phyloP scores from a whole-genome alignment of 163 green algal species.

The Volvox carteri region DNA sequence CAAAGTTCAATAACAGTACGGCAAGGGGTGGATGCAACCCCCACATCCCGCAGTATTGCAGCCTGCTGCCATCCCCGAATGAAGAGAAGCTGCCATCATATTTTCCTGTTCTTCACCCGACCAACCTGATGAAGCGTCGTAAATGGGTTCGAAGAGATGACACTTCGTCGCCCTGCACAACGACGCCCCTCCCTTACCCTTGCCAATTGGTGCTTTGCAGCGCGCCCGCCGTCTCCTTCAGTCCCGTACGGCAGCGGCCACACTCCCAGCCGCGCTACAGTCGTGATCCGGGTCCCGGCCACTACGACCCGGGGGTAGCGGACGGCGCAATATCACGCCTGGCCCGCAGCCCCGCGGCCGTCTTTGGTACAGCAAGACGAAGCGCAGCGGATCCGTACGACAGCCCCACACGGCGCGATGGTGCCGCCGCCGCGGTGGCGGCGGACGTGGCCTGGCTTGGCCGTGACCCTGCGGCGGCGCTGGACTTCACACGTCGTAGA shows the following conservation, averaged over 20 bases:
- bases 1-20: too few species aligned
- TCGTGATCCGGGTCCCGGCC: slow-evolving; percentile 43
- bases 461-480: slow-evolving; percentile 10
- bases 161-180: too few species aligned
- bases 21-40: too few species aligned
- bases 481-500: slow-evolving; percentile 26
- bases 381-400: background rate
- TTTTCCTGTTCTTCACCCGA: too few species aligned
- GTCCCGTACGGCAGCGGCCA: background rate
- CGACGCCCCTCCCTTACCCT: too few species aligned
- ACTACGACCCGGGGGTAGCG: slow-evolving; percentile 13
- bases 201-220: too few species aligned
- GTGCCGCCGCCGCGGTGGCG: background rate
- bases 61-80: too few species aligned
- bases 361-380: slow-evolving; percentile 23
- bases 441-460: slow-evolving; percentile 33
- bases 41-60: too few species aligned
- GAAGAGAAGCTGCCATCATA: too few species aligned
- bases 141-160: too few species aligned
- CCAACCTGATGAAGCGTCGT: too few species aligned
- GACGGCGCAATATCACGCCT: slow-evolving; percentile 29
- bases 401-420: slow-evolving; percentile 28
- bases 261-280: slow-evolving; percentile 40
- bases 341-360: background rate
- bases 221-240: slow-evolving; percentile 34